Conservation (phyloP, 1,284 basidiomycete species). For the Sporisorium sorghi region DNA sequence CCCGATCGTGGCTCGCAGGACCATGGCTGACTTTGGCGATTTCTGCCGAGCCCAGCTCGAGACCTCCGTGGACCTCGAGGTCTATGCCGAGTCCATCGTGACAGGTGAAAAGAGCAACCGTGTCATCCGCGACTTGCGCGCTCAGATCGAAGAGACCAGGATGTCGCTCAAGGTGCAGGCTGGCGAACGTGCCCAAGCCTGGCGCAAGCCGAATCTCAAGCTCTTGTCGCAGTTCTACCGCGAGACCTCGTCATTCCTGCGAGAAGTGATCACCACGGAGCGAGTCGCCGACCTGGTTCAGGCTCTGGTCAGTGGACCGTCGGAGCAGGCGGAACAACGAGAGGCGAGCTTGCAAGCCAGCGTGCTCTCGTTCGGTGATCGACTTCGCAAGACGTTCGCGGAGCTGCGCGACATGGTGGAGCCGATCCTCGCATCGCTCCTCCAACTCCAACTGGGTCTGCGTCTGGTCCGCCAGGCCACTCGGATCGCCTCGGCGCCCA, state of each 20-base stretch:
- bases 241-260: constrained; percentile 74
- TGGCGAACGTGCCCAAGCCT: constrained; percentile 19
- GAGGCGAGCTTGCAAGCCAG: constrained; percentile 68
- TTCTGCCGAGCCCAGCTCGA: constrained; percentile 70
- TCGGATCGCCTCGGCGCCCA: constrained; percentile 29
- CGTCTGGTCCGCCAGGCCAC: constrained; percentile 72
- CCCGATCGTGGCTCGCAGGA: constrained; percentile 79
- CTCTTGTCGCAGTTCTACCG: constrained; percentile 82
- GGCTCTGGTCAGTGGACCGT: constrained; percentile 22
- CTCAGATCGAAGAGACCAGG: constrained; percentile 22
- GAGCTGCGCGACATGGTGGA: constrained; percentile 77
- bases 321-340: constrained; percentile 51
- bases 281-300: constrained; percentile 65
- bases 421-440: constrained; percentile 77
- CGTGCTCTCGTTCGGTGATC: constrained; percentile 70
- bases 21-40: constrained; percentile 73
- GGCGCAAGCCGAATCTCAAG: constrained; percentile 72
- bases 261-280: constrained; percentile 47
- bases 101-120: constrained; percentile 77
- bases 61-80: constrained; percentile 75
- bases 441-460: constrained; percentile 81
- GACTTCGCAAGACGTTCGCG: constrained; percentile 71
- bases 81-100: constrained; percentile 74
- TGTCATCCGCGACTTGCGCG: constrained; percentile 58
- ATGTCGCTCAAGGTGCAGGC: constrained; percentile 25